Conservation (phyloP, 768 basidiomycete genomes). For the Kwoniella bestiolae region DNA sequence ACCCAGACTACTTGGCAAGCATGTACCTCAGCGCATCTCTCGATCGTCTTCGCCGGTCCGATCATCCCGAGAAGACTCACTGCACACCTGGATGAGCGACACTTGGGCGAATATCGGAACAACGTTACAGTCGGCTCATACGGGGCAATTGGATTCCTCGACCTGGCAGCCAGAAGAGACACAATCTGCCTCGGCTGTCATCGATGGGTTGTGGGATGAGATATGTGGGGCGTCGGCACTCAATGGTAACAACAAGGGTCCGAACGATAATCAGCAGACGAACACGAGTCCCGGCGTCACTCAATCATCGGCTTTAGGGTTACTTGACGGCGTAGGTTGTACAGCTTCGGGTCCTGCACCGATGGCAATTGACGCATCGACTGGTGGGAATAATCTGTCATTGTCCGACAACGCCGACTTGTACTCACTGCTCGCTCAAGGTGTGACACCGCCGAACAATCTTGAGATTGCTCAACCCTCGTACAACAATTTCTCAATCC, state of each 20-base stretch:
- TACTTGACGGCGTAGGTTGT: background rate
- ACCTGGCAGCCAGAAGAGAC: background rate
- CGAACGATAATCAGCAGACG: background rate
- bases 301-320: background rate
- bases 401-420: background rate
- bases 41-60: conserved; percentile 5
- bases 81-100: background rate
- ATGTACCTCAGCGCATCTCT: background rate
- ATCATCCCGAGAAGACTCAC: background rate
- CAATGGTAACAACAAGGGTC: background rate
- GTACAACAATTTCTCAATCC: background rate
- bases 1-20: background rate
- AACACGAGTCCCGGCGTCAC: background rate
- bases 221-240: background rate
- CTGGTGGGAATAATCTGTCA: background rate
- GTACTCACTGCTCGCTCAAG: background rate
- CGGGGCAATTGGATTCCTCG: background rate
- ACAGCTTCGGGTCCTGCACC: background rate
- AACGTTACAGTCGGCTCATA: background rate
- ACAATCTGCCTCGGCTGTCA: background rate
- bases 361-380: background rate
- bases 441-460: background rate
- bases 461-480: background rate
- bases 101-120: background rate
- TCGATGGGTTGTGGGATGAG: background rate